Evolutionary conservation across 2,329 filamentous ascomycete species (phyloP), one percentile per base, ranked within the genome.

Genomic region (Periconia digitata): DNA sequence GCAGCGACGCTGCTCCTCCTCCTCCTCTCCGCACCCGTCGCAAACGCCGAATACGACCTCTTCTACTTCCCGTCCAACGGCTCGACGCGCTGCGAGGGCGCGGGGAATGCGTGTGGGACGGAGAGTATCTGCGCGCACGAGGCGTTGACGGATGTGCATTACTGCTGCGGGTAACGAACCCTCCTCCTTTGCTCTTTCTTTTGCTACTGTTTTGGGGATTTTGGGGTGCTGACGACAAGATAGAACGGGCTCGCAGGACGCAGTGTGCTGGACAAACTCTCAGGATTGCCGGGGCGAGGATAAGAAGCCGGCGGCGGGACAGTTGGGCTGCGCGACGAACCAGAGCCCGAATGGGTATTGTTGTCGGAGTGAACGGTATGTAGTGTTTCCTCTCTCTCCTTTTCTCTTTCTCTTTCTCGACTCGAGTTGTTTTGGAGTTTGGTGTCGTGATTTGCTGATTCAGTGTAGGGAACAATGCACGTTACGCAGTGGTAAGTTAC

Each of bases 391-490:
- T 18, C n/a, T 12, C 12, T n/a, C n/a, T n/a, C n/a, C n/a, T n/a
- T n/a, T n/a, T n/a, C n/a, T n/a, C n/a, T n/a, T n/a, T n/a, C n/a
- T n/a, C n/a, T n/a, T n/a, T n/a, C n/a, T n/a, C n/a, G n/a, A n/a
- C n/a, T n/a, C n/a, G n/a, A n/a, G n/a, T n/a, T n/a, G n/a, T n/a
- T n/a, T n/a, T n/a, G n/a, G n/a, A n/a, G n/a, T n/a, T n/a, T n/a
- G n/a, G n/a, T n/a, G n/a, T n/a, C n/a, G n/a, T n/a, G n/a, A n/a
- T n/a, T n/a, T n/a, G n/a, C n/a, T n/a, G n/a, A n/a, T n/a, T n/a
- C n/a, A n/a, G n/a, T n/a, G n/a, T 27, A 62, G 54, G 22, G 55
- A 56, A 41, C 39, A 56, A 46, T 56, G 55, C 37, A 59, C 55
- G 34, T 47, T 51, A 40, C 42, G 40, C 43, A 21, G 15, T n/a